phyloP scores from a whole-genome alignment of 2,329 filamentous ascomycete species.

The Ophiostoma piceae region DNA sequence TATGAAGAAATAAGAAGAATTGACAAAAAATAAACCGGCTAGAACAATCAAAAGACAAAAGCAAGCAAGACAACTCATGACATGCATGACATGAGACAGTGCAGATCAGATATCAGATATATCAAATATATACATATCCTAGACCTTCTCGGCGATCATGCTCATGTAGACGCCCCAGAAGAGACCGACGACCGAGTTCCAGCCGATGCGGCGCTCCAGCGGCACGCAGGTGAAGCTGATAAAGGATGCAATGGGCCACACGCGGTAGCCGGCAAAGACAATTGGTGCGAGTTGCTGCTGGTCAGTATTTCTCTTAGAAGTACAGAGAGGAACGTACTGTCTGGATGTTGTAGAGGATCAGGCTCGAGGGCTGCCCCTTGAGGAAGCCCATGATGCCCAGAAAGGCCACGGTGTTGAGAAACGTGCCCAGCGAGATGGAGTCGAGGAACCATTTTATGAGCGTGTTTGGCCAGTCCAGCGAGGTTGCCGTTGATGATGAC shows the following conservation, averaged over 20 bases:
- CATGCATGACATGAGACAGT: background rate
- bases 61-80: background rate
- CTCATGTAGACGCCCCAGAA: conserved; percentile 51
- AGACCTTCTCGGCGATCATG: conserved; percentile 42
- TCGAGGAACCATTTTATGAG: conserved; percentile 48
- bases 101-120: background rate
- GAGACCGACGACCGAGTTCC: conserved; percentile 45
- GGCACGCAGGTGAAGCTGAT: conserved; percentile 47
- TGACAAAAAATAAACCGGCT: background rate
- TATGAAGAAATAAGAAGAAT: background rate
- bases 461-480: conserved; percentile 41
- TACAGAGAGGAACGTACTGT: conserved; percentile 28
- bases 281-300: conserved; percentile 41
- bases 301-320: background rate
- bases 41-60: background rate
- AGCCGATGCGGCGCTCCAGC: conserved; percentile 46
- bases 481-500: conserved; percentile 22
- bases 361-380: conserved; percentile 37
- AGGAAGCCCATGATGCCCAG: conserved; percentile 45
- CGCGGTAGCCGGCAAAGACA: conserved; percentile 47
- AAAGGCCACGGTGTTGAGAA: conserved; percentile 45
- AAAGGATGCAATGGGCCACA: conserved; percentile 49
- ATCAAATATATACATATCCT: background rate
- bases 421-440: conserved; percentile 44
- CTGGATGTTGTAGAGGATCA: conserved; percentile 39